Conservation (phyloP, 495 filamentous ascomycete genomes). For the Trypethelium eluteriae region DNA sequence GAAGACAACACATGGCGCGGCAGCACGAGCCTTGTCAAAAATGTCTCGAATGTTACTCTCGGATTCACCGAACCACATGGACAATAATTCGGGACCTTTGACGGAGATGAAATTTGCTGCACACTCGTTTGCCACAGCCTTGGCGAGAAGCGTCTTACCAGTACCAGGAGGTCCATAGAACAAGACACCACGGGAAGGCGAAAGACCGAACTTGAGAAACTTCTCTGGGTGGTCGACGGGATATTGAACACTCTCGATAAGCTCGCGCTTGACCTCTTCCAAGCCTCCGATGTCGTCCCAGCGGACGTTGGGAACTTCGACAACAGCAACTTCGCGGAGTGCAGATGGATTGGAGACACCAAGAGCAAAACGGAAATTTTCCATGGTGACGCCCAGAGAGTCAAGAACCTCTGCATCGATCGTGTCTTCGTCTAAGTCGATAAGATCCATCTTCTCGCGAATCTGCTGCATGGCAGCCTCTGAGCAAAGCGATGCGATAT, state of each 20-base stretch:
- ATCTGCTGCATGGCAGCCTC: slow-evolving; percentile 99
- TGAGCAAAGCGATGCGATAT: slow-evolving; percentile 97
- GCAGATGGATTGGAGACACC: slow-evolving; percentile 98
- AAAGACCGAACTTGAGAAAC: slow-evolving; percentile 99
- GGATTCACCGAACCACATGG: slow-evolving; percentile 99
- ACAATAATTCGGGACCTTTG: slow-evolving; percentile 94
- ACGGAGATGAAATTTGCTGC: slow-evolving; percentile 99
- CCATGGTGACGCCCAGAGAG: slow-evolving; percentile 97
- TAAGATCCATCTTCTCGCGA: slow-evolving; percentile 99
- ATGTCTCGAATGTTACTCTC: slow-evolving; percentile 99
- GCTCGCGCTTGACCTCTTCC: slow-evolving; percentile 97
- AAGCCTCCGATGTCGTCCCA: slow-evolving; percentile 99
- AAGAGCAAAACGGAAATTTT: slow-evolving; percentile 98
- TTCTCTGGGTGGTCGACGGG: slow-evolving; percentile 99
- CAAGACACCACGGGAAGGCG: slow-evolving; percentile 93
- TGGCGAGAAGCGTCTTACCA: slow-evolving; percentile 98
- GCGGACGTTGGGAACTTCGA: slow-evolving; percentile 97
- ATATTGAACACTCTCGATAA: slow-evolving; percentile 98
- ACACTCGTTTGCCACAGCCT: slow-evolving; percentile 98
- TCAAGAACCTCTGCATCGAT: slow-evolving; percentile 98
- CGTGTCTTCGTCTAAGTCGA: slow-evolving; percentile 97
- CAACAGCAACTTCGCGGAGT: slow-evolving; percentile 95
- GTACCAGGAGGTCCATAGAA: slow-evolving; percentile 99
- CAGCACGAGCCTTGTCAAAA: slow-evolving; percentile 98
- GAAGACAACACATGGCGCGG: slow-evolving; percentile 98